These are phyloP conservation scores for Aspergillus kassunensis DNA, from an alignment of 495 filamentous ascomycete genomes.

Conservation along the genomic window DNA sequence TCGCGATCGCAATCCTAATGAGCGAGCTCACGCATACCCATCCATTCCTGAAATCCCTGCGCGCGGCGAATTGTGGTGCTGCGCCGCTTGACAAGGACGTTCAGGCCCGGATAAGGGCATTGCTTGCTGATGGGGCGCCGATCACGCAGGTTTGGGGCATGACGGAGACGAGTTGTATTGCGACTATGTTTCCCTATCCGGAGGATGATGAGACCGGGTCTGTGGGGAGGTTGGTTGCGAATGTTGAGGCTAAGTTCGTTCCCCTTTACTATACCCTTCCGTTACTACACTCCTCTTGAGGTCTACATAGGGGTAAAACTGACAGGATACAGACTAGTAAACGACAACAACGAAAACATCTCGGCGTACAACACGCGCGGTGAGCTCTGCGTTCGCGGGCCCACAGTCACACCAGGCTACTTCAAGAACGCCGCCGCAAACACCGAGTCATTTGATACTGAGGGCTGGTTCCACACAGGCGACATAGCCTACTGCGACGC, in stretches of 20 bases:
- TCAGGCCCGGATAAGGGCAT: slow-evolving; percentile 72
- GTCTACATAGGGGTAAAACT: too few species aligned
- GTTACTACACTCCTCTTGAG: not conserved
- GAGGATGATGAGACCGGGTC: too few species aligned
- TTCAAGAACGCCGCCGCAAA: slow-evolving; percentile 26
- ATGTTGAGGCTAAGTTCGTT: too few species aligned
- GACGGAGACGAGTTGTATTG: too few species aligned
- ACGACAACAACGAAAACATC: too few species aligned
- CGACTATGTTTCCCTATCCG: too few species aligned
- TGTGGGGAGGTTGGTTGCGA: too few species aligned
- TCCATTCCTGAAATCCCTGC: slow-evolving; percentile 66
- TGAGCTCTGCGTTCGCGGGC: slow-evolving; percentile 53
- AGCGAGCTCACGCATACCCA: too few species aligned
- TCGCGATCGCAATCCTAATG: not conserved
- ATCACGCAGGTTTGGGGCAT: slow-evolving; percentile 37
- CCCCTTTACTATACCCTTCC: too few species aligned
- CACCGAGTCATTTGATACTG: slow-evolving; percentile 36
- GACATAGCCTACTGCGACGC: slow-evolving; percentile 50
- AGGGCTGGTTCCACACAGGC: slow-evolving; percentile 51
- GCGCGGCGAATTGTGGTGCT: slow-evolving; percentile 74
- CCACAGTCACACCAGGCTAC: slow-evolving; percentile 61
- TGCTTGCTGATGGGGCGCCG: slow-evolving; percentile 67
- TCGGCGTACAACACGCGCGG: not conserved
- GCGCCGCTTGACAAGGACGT: slow-evolving; percentile 75
- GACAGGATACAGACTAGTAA: too few species aligned